phyloP scores from a whole-genome alignment of 139 green algal species.

The Pedinophyceae sp. region DNA sequence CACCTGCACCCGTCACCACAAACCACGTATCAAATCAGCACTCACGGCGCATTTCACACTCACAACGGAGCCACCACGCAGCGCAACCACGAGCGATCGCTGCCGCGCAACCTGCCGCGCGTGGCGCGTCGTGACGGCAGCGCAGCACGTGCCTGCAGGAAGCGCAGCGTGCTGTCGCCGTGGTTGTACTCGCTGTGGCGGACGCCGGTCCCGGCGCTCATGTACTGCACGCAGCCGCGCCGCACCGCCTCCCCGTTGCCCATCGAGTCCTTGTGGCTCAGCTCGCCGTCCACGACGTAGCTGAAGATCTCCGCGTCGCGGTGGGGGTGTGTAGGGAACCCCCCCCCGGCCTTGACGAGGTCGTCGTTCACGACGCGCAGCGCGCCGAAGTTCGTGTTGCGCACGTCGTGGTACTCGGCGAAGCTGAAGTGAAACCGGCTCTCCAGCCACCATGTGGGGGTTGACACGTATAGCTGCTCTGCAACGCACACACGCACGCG shows the following conservation, averaged over 20 bases:
- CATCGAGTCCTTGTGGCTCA: conserved; percentile 52
- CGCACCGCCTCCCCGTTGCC: conserved; percentile 31
- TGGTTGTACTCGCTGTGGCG: conserved; percentile 62
- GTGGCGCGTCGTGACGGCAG: too few species aligned
- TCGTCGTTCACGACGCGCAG: conserved; percentile 60
- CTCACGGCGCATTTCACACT: too few species aligned
- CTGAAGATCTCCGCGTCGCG: conserved; percentile 57
- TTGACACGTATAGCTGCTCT: too few species aligned
- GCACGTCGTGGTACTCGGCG: conserved; percentile 11
- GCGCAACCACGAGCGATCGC: too few species aligned
- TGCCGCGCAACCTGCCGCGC: too few species aligned
- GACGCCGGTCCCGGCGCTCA: conserved; percentile 49
- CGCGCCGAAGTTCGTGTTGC: conserved; percentile 36
- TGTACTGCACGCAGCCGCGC: conserved; percentile 51
- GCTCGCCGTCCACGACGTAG: conserved; percentile 42
- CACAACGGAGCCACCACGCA: too few species aligned
- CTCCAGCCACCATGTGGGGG: conserved; percentile 57
- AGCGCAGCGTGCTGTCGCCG: conserved; percentile 30
- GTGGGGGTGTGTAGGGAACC: conserved; percentile 56
- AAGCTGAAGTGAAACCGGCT: conserved; percentile 46
- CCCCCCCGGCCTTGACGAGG: conserved; percentile 37
- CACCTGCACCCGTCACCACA: neutral
- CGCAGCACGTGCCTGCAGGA: conserved; percentile 44
- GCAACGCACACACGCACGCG: too few species aligned
- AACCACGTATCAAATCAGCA: conserved; percentile 7